Base-by-base conservation (phyloP, 306 rosid genomes). In the Pyrus bretschneideri region DNA sequence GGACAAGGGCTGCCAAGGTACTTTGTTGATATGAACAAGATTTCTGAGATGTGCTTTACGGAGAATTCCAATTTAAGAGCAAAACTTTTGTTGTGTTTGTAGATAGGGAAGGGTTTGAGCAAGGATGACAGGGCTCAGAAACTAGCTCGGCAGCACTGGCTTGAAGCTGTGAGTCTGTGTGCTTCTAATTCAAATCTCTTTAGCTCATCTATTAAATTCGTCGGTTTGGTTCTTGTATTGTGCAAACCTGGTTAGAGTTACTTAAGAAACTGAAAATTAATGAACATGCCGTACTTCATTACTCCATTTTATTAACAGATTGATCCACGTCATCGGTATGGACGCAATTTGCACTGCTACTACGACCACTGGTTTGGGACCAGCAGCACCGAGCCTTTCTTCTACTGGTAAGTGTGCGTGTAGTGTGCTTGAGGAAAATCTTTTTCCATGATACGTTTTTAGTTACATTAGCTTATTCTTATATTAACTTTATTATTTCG, bases 271-370 rank as follows among this genome's bases (percentile, higher is more conserved):
- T 49, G 46, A 52, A 70, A 69, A 27, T 11, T 19, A 45, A n/a
- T 55, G 75, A 35, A 35, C 40, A 0, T 35, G 1, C 40, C 2
- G 40, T 35, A 35, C 40, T 61, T 38, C 15, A 21, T 17, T 12
- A 54, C 33, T 63, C 23, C 15, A 27, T 61, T 3, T 30, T 76
- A 15, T 54, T 55, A 12, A 25, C 78, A 84, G 88, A 87, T 84
- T 54, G 90, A 87, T 77, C 88, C 90, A 49, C 90, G 88, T 25
- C 90, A 87, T 75, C 82, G 90, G 7, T 87, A 87, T 57, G 90
- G 90, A 61, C 90, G 77, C 70, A 87, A 81, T 66, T 79, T 87
- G 63, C 90, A 87, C 67, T 79, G 73, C 61, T 84, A 87, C 79
- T 84, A 84, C 23, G 85, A 79, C 31, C 8, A 69, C 11, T 84